Evolutionary conservation across 208 protist genomes (phyloP).

Genomic region (Leishmania tarentolae): DNA sequence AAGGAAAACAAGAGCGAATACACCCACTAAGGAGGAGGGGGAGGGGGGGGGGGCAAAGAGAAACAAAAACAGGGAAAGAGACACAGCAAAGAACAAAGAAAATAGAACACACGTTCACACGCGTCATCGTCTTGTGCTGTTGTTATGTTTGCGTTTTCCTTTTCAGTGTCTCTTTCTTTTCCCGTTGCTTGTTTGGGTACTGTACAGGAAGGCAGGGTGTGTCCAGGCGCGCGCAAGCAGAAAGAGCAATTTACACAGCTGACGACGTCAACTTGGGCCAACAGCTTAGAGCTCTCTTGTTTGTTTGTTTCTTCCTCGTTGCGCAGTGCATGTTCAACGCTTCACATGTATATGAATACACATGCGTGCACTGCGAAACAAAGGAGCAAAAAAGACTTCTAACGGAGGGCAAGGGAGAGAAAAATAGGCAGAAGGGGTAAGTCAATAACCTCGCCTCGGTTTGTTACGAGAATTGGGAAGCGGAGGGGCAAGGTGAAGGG

Average conservation of each 20-base stretch:
- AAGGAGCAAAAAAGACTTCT: neutral
- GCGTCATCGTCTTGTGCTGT: no score
- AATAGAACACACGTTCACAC: neutral
- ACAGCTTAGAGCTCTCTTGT: neutral
- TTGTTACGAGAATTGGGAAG: neutral
- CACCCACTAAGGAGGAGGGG: neutral
- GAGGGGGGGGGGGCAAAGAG: neutral
- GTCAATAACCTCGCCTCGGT: constrained; percentile 1
- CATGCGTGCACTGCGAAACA: neutral
- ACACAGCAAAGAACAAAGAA: neutral
- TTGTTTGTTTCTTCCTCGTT: neutral
- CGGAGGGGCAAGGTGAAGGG: neutral
- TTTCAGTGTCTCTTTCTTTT: neutral
- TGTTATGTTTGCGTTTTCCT: no score
- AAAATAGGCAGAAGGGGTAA: constrained; percentile 4
- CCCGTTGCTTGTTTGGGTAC: neutral
- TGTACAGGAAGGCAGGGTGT: neutral
- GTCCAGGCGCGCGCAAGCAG: neutral
- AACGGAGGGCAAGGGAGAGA: neutral
- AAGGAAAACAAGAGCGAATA: neutral
- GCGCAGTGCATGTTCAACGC: neutral
- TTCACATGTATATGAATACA: neutral
- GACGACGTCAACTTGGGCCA: neutral
- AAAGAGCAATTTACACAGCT: neutral
- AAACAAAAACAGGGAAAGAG: neutral